Evolutionary conservation across 129 eudicot genomes (phyloP), one percentile per base, ranked within the genome.

Genomic region (Flaveria sonorensis): DNA sequence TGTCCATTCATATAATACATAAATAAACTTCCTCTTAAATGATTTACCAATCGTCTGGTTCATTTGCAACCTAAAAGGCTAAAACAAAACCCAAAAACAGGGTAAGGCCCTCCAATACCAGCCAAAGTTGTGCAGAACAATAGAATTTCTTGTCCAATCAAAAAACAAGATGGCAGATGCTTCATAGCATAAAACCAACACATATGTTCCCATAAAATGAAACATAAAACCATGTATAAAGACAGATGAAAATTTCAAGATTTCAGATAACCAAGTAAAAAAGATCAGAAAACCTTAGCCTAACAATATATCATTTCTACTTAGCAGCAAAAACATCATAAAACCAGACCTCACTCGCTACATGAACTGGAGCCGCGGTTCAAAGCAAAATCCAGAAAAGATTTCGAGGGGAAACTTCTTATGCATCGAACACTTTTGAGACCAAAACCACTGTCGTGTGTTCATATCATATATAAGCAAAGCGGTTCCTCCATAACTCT

Each of bases 351-450:
- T 50, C 45, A 7, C 20, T 63, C 12, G n/a, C 55, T 74, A 81
- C 32, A 81, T 6, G 40, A 66, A 81, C 80, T 74, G 84, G 28
- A 81, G 75, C 53, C 75, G 40, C 1, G 92, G 87, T 60, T 83
- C 87, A 78, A 88, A 88, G 78, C 92, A 87, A 80, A 87, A 85
- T 14, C 89, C 92, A 7, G 85, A 79, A 69, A 82, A 87, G 18
- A 85, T 79, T 81, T 87, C 84, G 45, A 79, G 87, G 21, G 81
- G 82, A 74, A 62, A 85, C 84, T 65, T 88, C 86, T 85, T 88
- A 32, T 28, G 24, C 81, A 70, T 72, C 40, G 69, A 63, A 63
- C 89, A 80, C 71, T 57, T 85, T 15, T 71, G 78, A 12, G 86
- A 70, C 89, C 89, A 83, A 40, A 24, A 83, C 89, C 92, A 88